These are phyloP conservation scores for Ascochyta pisi DNA, from an alignment of 2,329 filamentous ascomycete species.

Conservation along the genomic window DNA sequence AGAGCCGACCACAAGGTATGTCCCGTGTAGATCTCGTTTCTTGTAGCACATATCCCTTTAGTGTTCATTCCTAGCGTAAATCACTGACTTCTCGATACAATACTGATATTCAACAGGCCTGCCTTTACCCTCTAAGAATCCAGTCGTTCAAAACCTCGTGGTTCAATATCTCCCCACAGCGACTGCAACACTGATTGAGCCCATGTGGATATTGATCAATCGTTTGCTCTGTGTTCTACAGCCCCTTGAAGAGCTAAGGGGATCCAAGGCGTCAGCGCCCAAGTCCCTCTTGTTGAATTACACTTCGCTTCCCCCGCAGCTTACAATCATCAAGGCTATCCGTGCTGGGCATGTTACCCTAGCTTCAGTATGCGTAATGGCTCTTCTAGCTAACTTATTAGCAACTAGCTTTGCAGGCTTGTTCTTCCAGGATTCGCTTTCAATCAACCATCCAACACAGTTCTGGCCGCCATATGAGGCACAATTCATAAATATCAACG, in stretches of 20 bases:
- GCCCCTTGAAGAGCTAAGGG: constrained; percentile 59
- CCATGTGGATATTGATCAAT: constrained; percentile 62
- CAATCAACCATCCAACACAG: constrained; percentile 7
- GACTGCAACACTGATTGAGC: constrained; percentile 62
- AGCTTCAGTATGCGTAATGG: constrained; percentile 54
- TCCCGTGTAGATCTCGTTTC: not conserved
- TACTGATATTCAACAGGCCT: constrained; percentile 39
- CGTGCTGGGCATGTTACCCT: constrained; percentile 55
- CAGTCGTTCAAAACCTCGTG: constrained; percentile 49
- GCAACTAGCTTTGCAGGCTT: constrained; percentile 60
- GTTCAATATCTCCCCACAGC: constrained; percentile 60
- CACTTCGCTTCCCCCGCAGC: constrained; percentile 61
- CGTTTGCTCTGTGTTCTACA: constrained; percentile 60
- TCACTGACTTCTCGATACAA: not conserved
- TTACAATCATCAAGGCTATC: constrained; percentile 56
- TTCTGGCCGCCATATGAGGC: constrained; percentile 20
- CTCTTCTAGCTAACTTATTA: constrained; percentile 60
- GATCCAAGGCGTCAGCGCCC: constrained; percentile 41
- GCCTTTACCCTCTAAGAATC: constrained; percentile 43
- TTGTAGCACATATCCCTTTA: too few relatives aligned
- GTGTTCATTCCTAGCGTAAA: too few relatives aligned
- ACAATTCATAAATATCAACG: constrained; percentile 30
- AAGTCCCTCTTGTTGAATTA: constrained; percentile 55
- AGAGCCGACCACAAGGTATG: not conserved
- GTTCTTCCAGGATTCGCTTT: constrained; percentile 51